Percentiles rank a stretch among this genome's conserved stretches.
phyloP scores from a whole-genome alignment of 164 flowering plant species.

The Akebia trifoliata region DNA sequence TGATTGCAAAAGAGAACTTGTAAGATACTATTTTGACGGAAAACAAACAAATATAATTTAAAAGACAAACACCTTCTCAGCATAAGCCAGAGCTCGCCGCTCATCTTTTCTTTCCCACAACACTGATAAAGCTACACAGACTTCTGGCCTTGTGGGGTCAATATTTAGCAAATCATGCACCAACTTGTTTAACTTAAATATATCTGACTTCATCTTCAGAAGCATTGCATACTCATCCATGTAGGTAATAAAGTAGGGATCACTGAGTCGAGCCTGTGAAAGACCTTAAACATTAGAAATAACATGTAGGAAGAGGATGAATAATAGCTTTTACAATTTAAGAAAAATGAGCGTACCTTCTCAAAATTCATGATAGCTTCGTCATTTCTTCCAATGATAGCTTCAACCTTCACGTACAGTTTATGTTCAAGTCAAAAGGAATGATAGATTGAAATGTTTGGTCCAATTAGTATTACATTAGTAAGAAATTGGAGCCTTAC shows the following conservation, averaged over 20 bases:
- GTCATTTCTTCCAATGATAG: constrained; percentile 76
- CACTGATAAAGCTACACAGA: constrained; percentile 80
- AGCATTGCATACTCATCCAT: constrained; percentile 99
- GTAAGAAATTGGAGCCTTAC: too few relatives aligned
- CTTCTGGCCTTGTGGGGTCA: constrained; percentile 85
- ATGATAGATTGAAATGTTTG: not conserved
- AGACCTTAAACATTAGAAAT: constrained; percentile 14
- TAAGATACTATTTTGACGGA: too few relatives aligned
- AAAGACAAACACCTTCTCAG: constrained; percentile 55
- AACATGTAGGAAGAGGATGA: not conserved
- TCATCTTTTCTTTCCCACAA: constrained; percentile 93
- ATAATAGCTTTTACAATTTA: not conserved
- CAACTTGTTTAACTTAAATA: constrained; percentile 69
- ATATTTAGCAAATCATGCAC: constrained; percentile 80
- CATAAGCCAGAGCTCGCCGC: constrained; percentile 70
- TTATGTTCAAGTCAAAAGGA: not conserved
- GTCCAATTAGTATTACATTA: too few relatives aligned
- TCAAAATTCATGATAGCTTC: constrained; percentile 92
- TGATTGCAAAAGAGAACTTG: constrained; percentile 31
- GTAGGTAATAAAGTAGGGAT: constrained; percentile 73
- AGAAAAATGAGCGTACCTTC: constrained; percentile 44
- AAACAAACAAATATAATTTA: not conserved
- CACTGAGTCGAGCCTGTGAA: constrained; percentile 77
- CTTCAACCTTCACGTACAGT: constrained; percentile 68
- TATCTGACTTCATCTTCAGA: constrained; percentile 72